Percentiles rank a stretch among this genome's conserved stretches.
phyloP scores from a whole-genome alignment of 2,329 filamentous ascomycete species.

The Talaromyces sp. region DNA sequence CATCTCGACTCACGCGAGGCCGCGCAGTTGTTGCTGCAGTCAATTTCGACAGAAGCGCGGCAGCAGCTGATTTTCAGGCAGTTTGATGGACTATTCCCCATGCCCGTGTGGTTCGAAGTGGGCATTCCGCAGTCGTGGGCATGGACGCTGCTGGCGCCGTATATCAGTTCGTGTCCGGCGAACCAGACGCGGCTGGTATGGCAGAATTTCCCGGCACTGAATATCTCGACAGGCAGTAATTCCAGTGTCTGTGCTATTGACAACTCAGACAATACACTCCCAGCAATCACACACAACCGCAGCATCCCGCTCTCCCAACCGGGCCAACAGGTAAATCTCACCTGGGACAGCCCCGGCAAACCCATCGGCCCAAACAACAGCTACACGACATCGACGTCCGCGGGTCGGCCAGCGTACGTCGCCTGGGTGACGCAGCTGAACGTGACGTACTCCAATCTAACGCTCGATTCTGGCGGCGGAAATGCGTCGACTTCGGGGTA shows the following conservation, averaged over 20 bases:
- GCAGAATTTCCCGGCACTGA: constrained; percentile 75
- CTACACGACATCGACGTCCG: constrained; percentile 62
- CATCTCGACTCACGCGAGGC: constrained; percentile 73
- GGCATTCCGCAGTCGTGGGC: constrained; percentile 80
- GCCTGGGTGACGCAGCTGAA: constrained; percentile 75
- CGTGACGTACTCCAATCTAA: constrained; percentile 62
- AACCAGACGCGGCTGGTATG: constrained; percentile 71
- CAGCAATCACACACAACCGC: constrained; percentile 64
- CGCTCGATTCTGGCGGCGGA: constrained; percentile 38
- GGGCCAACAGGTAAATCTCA: constrained; percentile 63
- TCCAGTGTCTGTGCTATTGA: constrained; percentile 26
- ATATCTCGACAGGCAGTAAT: constrained; percentile 72
- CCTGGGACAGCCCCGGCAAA: constrained; percentile 67
- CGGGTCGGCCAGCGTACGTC: constrained; percentile 59
- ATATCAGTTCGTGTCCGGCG: constrained; percentile 69
- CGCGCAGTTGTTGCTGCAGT: constrained; percentile 66
- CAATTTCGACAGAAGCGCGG: constrained; percentile 71
- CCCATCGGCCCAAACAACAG: constrained; percentile 74
- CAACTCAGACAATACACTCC: constrained; percentile 49
- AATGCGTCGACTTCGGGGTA: constrained; percentile 49
- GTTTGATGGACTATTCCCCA: constrained; percentile 71
- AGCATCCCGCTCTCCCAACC: constrained; percentile 67
- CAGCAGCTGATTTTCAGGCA: constrained; percentile 84
- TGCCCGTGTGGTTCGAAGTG: constrained; percentile 76
- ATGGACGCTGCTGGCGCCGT: constrained; percentile 75